Base-by-base conservation (phyloP, 805 yeast genomes). In the Lachancea dasiensis region DNA sequence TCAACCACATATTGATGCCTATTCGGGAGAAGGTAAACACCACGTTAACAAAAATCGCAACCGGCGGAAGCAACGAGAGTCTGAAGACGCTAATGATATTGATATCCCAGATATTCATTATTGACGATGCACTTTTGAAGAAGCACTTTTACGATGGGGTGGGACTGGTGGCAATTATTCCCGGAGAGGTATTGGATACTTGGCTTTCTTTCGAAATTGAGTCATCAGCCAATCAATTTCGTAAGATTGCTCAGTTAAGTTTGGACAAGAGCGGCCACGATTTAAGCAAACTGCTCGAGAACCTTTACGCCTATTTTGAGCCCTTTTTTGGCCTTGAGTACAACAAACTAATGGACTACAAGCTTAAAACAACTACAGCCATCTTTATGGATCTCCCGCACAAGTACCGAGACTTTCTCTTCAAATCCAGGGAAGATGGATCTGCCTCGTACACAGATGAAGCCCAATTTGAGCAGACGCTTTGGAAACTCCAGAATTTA, bases 171-270 rank as follows among this genome's bases (percentile, higher is more conserved):
- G 51, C 62, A 4, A 49, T 50, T 32, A 55, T 52, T 15, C 49
- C 52, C 9, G 36, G 40, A 1, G 56, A 56, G n/a, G 46, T 57
- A 2, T 62, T 68, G 34, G 68, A 66, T 26, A 56, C 58, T 13
- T 71, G 81, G 79, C 56, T 77, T 1, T 56, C 57, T 6, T 64
- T 72, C 46, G 81, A 77, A 48, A 52, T 62, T 5, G 62, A 64
- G 19, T 52, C 69, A 22, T 72, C 78, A 4, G 50, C 53, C 10
- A 63, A 61, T 27, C 68, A 77, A 44, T 72, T 68, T 36, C 56
- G 60, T 3, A 70, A 67, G 26, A 68, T 77, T 6, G 51, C 71
- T 3, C 54, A 58, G 1, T 40, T 60, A 7, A 23, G 11, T 10
- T 36, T 54, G 23, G 14, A 26, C 6, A 39, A 40, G 25, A 53